Conservation (phyloP, 1,139 yeast genomes). For the Pneumocystis wakefieldiae region DNA sequence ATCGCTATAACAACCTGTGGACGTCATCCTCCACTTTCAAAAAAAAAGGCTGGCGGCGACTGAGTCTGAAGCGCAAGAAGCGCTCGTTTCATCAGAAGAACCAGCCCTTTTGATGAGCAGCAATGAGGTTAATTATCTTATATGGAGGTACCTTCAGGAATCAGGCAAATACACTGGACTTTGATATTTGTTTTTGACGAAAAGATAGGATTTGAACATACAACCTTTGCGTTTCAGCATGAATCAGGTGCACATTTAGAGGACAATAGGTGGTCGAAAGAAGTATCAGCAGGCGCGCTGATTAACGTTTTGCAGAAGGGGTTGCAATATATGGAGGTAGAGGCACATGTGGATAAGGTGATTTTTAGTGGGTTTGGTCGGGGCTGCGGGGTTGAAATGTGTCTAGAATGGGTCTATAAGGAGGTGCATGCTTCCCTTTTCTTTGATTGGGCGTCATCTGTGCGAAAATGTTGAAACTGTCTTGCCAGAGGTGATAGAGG, state of each 20-base stretch:
- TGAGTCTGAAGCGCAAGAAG: background rate
- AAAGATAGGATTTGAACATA: conserved; percentile 36
- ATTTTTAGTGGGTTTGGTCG: conserved; percentile 23
- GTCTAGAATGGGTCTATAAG: conserved; percentile 1
- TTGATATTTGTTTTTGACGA: background rate
- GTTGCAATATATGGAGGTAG: conserved; percentile 49
- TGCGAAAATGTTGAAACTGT: background rate
- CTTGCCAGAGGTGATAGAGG: background rate
- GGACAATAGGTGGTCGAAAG: conserved; percentile 37
- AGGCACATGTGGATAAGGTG: conserved; percentile 28
- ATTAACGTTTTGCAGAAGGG: conserved; percentile 79
- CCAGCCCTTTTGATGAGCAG: conserved; percentile 35
- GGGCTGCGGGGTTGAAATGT: conserved; percentile 17
- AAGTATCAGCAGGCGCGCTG: conserved; percentile 56
- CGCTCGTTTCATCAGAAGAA: background rate
- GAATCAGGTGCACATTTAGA: conserved; percentile 49
- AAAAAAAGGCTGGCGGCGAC: background rate
- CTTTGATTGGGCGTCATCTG: conserved; percentile 1
- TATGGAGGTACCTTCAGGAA: conserved; percentile 90
- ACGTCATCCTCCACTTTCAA: background rate
- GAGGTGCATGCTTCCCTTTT: background rate
- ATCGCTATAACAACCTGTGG: background rate
- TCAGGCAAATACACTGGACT: conserved; percentile 35
- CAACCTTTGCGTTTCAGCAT: conserved; percentile 71
- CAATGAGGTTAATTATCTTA: conserved; percentile 71